Evolutionary conservation across 202 grass and related monocot species (phyloP).

Genomic region (Setaria italica): DNA sequence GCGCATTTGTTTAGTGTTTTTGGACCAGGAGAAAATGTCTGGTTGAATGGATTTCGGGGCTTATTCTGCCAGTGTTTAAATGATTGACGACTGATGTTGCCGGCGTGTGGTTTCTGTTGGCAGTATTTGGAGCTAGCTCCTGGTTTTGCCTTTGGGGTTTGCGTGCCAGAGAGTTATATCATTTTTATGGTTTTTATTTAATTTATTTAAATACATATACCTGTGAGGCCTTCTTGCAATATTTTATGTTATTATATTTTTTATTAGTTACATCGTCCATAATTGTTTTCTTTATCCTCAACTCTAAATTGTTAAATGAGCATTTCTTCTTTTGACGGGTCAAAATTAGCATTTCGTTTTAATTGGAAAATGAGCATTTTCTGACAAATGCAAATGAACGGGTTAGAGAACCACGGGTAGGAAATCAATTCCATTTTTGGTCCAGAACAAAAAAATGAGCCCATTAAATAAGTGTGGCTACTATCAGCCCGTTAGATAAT

Average conservation of each 20-base stretch:
- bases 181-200: background rate
- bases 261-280: background rate
- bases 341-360: no score
- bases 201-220: background rate
- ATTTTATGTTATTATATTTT: background rate
- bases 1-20: background rate
- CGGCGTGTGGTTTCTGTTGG: slow-evolving; percentile 7
- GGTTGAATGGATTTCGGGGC: background rate
- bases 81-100: slow-evolving; percentile 8
- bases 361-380: background rate
- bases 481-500: background rate
- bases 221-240: background rate
- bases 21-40: background rate
- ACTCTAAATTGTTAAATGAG: background rate
- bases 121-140: slow-evolving; percentile 13
- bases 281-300: background rate
- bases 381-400: no score
- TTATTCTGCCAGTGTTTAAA: background rate
- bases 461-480: background rate
- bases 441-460: background rate
- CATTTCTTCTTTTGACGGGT: background rate
- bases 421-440: background rate
- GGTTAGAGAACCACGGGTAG: no score
- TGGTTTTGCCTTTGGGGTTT: background rate
- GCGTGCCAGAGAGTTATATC: no score